phyloP scores from a whole-genome alignment of 129 eudicot species.

The Arctium lappa region DNA sequence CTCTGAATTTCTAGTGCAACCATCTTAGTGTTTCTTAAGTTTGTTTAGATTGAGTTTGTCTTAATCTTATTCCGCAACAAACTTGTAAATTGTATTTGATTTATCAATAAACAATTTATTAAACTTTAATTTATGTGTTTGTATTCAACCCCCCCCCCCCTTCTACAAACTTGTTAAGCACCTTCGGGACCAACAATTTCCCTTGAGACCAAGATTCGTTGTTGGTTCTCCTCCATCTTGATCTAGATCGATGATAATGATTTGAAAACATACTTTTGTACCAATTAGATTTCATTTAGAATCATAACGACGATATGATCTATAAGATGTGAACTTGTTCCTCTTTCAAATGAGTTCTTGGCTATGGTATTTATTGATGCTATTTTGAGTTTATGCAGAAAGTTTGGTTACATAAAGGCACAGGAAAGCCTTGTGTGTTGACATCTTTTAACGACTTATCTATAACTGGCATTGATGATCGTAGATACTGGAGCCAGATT shows the following conservation, averaged over 20 bases:
- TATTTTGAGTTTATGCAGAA: conserved; percentile 48
- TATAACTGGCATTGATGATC: conserved; percentile 81
- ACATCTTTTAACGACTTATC: conserved; percentile 72
- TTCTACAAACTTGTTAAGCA: too few species aligned
- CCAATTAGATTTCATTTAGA: neutral
- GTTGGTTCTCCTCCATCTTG: neutral
- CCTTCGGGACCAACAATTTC: too few species aligned
- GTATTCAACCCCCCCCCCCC: too few species aligned
- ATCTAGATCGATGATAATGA: neutral
- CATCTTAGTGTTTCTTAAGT: too few species aligned
- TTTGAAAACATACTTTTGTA: neutral
- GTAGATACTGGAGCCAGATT: conserved; percentile 84
- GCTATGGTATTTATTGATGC: neutral
- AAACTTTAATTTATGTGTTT: too few species aligned
- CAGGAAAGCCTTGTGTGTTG: conserved; percentile 69
- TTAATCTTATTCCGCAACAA: too few species aligned
- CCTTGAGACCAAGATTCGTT: neutral
- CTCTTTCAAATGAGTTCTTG: neutral
- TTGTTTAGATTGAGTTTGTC: too few species aligned
- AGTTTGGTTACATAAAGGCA: conserved; percentile 73
- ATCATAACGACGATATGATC: neutral
- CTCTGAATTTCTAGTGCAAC: too few species aligned
- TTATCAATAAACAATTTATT: too few species aligned
- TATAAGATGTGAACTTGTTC: neutral
- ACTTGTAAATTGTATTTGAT: too few species aligned